Conservation (phyloP, 345 rosid genomes). For the Kernera saxatilis region DNA sequence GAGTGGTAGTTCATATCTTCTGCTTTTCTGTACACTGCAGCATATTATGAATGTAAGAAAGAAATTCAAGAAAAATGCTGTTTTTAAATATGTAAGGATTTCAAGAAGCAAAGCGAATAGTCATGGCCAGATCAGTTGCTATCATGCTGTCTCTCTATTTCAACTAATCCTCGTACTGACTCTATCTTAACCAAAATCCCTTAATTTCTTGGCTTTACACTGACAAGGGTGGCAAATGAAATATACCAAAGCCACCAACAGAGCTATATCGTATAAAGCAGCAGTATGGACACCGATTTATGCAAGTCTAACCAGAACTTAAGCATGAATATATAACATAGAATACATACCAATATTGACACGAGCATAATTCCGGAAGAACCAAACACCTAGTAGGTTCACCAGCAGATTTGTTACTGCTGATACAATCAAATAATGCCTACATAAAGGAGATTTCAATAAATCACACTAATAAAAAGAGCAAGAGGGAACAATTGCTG, state of each 20-base stretch:
- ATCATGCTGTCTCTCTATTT: slow-evolving; percentile 4
- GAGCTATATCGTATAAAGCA: neutral
- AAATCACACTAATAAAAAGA: neutral
- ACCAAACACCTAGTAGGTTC: slow-evolving; percentile 96
- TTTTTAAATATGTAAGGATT: neutral
- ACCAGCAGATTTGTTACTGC: slow-evolving; percentile 91
- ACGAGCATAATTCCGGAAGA: slow-evolving; percentile 96
- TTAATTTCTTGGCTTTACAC: neutral
- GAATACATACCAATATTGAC: slow-evolving; percentile 64
- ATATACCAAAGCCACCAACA: neutral
- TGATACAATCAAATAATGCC: slow-evolving; percentile 97
- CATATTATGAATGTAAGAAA: slow-evolving; percentile 1
- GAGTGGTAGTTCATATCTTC: slow-evolving; percentile 98
- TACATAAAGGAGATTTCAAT: slow-evolving; percentile 29
- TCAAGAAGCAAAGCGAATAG: neutral
- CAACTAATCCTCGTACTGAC: neutral
- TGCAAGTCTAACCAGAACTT: slow-evolving; percentile 1
- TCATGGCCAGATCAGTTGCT: neutral
- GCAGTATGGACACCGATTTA: neutral
- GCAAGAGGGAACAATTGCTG: neutral
- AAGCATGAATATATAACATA: neutral
- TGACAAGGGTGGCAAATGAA: neutral
- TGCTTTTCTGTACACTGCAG: slow-evolving; percentile 83
- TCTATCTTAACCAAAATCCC: neutral
- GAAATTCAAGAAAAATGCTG: neutral